These are phyloP conservation scores for Periconia macrospinosa DNA, from an alignment of 2,329 filamentous ascomycete species.

Conservation along the genomic window DNA sequence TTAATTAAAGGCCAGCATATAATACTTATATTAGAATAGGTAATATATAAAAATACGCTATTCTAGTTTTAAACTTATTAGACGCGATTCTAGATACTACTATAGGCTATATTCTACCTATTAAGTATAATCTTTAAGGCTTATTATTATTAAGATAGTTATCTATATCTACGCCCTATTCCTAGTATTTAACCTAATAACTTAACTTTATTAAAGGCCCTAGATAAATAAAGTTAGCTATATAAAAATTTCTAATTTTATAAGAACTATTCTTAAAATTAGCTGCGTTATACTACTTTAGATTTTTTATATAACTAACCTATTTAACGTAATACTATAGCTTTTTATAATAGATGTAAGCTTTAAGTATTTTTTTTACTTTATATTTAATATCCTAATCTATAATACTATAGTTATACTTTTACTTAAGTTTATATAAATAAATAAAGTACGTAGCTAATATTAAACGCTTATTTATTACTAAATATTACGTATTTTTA, in stretches of 20 bases:
- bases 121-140: background rate
- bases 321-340: constrained; percentile 10
- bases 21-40: too few relatives aligned
- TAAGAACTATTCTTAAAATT: constrained; percentile 13
- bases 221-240: constrained; percentile 2
- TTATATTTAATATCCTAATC: constrained; percentile 9
- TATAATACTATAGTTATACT: background rate
- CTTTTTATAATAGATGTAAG: constrained; percentile 5
- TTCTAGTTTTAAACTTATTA: too few relatives aligned
- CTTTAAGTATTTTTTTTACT: constrained; percentile 4
- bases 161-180: too few relatives aligned
- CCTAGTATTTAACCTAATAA: background rate
- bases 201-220: constrained; percentile 8
- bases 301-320: constrained; percentile 9
- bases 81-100: too few relatives aligned
- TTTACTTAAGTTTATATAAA: too few relatives aligned
- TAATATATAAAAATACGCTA: too few relatives aligned
- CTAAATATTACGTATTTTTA: too few relatives aligned
- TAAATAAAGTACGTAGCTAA: too few relatives aligned
- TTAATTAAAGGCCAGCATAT: too few relatives aligned
- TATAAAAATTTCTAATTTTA: constrained; percentile 9
- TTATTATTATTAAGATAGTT: constrained; percentile 11
- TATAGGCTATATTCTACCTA: background rate
- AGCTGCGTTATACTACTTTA: constrained; percentile 11
- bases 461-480: too few relatives aligned